phyloP scores from a whole-genome alignment of 2,329 filamentous ascomycete species.

The Penicillium capsulatum region DNA sequence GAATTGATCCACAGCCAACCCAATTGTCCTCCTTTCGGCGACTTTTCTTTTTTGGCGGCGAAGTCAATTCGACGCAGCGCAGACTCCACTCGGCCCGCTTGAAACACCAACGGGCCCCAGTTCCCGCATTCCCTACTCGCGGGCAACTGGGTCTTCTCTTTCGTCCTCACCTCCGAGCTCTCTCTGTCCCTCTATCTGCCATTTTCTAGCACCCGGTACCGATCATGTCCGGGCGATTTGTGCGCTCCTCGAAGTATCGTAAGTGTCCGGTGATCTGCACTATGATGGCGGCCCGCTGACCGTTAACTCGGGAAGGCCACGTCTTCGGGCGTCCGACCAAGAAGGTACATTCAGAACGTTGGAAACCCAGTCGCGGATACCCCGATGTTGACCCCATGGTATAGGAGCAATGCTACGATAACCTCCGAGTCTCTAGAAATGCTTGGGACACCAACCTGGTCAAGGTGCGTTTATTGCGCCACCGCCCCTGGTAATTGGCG shows the following conservation, averaged over 20 bases:
- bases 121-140: constrained; percentile 22
- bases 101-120: constrained; percentile 21
- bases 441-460: constrained; percentile 98
- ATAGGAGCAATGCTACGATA: constrained; percentile 95
- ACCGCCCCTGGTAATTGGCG: constrained; percentile 27
- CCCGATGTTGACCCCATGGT: constrained; percentile 6
- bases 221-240: constrained; percentile 66
- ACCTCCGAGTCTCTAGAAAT: constrained; percentile 94
- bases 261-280: constrained; percentile 34
- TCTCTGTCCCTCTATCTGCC: constrained; percentile 6
- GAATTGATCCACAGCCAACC: too few species aligned
- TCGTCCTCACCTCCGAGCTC: constrained; percentile 21
- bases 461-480: constrained; percentile 62
- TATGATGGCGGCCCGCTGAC: constrained; percentile 27
- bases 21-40: not conserved
- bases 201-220: constrained; percentile 13
- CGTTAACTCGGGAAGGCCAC: constrained; percentile 63
- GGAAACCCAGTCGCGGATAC: not conserved
- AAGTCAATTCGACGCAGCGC: constrained; percentile 3
- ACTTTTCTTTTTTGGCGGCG: too few species aligned
- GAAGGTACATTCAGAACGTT: constrained; percentile 53
- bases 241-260: constrained; percentile 71
- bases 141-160: constrained; percentile 15
- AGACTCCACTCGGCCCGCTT: constrained; percentile 23
- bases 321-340: constrained; percentile 93